Evolutionary conservation across 495 filamentous ascomycete genomes (phyloP), one percentile per base, ranked within the genome.

Genomic region (Delitschia confertaspora): DNA sequence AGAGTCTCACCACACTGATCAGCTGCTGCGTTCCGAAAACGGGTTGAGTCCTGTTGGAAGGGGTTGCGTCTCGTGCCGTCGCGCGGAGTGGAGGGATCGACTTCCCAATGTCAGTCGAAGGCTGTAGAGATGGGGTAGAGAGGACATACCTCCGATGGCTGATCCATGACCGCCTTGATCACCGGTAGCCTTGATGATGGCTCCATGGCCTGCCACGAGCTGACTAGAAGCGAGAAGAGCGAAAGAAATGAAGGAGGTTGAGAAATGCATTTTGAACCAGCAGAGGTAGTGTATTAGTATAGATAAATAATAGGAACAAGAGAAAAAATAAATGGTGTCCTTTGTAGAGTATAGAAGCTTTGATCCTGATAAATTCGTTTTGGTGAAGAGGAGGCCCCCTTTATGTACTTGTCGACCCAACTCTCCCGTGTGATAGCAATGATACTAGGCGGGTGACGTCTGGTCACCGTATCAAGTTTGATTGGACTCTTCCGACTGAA

Each of bases 31-130:
- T 65, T 66, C 25, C 58, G 49, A 65, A 75, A 75, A 11, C 72
- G 67, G 30, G 71, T 74, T 36, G 54, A 60, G 45, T 75, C 71
- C 29, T 70, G 70, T 49, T 75, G 71, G 61, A 74, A 74, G 5
- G 71, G 71, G 6, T 49, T 51, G 21, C 71, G 67, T 3, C 60
- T 47, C n/a, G 71, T 73, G 23, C 71, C 71, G 40, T 71, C 69
- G 13, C 71, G 70, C 10, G 71, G 71, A 4, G 71, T 75, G 39
- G 49, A 51, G 33, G 64, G 59, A 51, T 73, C 64, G 47, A 75
- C 61, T 40, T n/a, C 59, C 61, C 57, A 65, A 3, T 11, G 19
- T 44, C 9, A 54, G 41, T 44, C 38, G 32, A 14, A 27, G 14
- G 14, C 10, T 8, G 3, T 17, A 33, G 7, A 23, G 14, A 29